These are phyloP conservation scores for Ampelocalamus luodianensis DNA, from an alignment of 176 grass and related monocot species.

Conservation along the genomic window DNA sequence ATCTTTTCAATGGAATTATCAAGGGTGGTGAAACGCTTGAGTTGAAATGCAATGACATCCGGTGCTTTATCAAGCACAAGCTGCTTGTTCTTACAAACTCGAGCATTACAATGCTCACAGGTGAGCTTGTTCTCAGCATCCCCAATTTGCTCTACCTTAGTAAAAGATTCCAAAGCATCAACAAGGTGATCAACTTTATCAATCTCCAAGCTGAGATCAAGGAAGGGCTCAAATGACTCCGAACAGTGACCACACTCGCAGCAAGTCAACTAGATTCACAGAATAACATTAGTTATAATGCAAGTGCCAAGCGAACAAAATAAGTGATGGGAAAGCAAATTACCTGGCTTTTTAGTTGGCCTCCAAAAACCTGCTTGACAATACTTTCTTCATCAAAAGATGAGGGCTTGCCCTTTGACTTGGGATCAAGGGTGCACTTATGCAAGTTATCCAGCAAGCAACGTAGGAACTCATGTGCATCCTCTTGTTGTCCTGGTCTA, in stretches of 20 bases:
- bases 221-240: constrained; percentile 79
- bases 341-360: constrained; percentile 82
- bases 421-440: constrained; percentile 55
- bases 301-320: constrained; percentile 17
- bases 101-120: constrained; percentile 70
- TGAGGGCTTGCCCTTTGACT: constrained; percentile 40
- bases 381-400: constrained; percentile 74
- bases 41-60: constrained; percentile 75
- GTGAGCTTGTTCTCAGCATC: constrained; percentile 74
- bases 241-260: constrained; percentile 74
- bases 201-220: constrained; percentile 97
- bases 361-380: constrained; percentile 86
- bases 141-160: constrained; percentile 80
- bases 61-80: constrained; percentile 76
- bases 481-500: constrained; percentile 72
- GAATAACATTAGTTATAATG: constrained; percentile 27
- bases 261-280: constrained; percentile 69
- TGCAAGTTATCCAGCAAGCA: constrained; percentile 84
- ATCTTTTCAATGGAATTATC: constrained; percentile 67
- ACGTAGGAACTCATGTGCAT: constrained; percentile 87
- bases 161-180: constrained; percentile 82
- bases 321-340: constrained; percentile 4
- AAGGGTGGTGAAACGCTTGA: constrained; percentile 86
- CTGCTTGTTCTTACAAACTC: constrained; percentile 79
- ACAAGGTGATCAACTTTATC: constrained; percentile 54